Evolutionary conservation across 306 rosid genomes (phyloP), one percentile per base, ranked within the genome.

Genomic region (Boehmeria nivea): DNA sequence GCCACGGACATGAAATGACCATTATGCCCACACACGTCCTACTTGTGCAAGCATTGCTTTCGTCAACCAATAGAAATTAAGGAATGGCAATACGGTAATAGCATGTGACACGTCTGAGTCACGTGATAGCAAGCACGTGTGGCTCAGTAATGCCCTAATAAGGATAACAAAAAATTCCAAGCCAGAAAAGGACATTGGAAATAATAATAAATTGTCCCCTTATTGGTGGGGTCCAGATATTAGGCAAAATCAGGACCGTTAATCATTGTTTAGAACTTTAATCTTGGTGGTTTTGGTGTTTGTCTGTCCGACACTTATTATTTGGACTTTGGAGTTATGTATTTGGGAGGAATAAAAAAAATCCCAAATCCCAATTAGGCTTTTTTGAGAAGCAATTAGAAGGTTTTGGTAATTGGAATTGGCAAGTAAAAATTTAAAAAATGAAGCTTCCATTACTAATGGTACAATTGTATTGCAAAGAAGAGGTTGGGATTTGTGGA

Each of bases 401-500:
- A 48, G 16, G 53, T n/a, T 48, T 22, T 48, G 31, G 31, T 22
- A 21, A 21, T 15, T 22, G 6, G 15, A 54, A 31, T 31, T 31
- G 2, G 5, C 5, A 10, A 31, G 9, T 10, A 31, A 31, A 31
- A 31, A 31, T 10, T 4, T 4, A 31, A 4, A 31, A 31, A 31
- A n/a, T n/a, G n/a, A n/a, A n/a, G n/a, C n/a, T n/a, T n/a, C n/a
- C n/a, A n/a, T n/a, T n/a, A n/a, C n/a, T n/a, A n/a, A n/a, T n/a
- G n/a, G n/a, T n/a, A n/a, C n/a, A n/a, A n/a, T n/a, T n/a, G n/a
- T n/a, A n/a, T n/a, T n/a, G n/a, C n/a, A n/a, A n/a, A n/a, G n/a
- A n/a, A n/a, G n/a, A n/a, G n/a, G n/a, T n/a, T 59, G 63, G 63
- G 53, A 59, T 43, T 60, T 45, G 46, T 15, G 65, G 65, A 33